Evolutionary conservation across 2,329 filamentous ascomycete genomes (phyloP), one percentile per base, ranked within the genome.

Genomic region (Alternaria brassicicola): DNA sequence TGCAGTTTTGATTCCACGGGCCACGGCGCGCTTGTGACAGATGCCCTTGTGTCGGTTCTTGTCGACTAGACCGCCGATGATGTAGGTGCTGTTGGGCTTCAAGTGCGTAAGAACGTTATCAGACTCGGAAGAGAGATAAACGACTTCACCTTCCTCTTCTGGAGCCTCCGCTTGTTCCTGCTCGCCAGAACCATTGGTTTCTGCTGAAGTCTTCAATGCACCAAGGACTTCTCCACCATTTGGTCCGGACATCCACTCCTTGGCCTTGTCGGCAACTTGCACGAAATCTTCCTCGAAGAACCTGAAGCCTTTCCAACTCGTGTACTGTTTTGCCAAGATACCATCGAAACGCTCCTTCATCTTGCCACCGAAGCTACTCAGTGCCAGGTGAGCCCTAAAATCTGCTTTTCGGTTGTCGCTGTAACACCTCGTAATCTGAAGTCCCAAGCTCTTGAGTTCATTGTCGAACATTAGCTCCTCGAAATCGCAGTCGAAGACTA

Each of bases 31-130:
- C 68, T 89, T 89, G 82, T 97, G 93, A 78, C 95, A 99, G 35
- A 99, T 83, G 1, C 92, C 93, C 81, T 99, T 99, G 78, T 99
- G 89, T 42, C 95, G 86, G 78, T 99, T 99, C 79, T 93, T 93
- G 80, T 99, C 95, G 25, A 99, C 95, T 33, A 99, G 83, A 0
- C 94, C 95, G 33, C 95, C 95, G 55, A 99, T 90, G 62, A 99
- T 89, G 77, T 99, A 99, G 57, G 88, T 94, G 60, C 89, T 93
- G 78, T 95, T 89, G 0, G 93, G 92, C 75, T 93, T 92, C 41
- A 99, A 85, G 41, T 90, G 86, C 6, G 89, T 88, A 28, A 99
- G 84, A 0, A 90, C 94, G 66, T 96, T 84, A 0, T 90, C 88
- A n/a, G 92, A 96, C 77, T 99, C 95, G 15, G 93, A 93, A 7